Conservation (phyloP, 2,329 filamentous ascomycete genomes). For the Ophiosphaerella narmari region DNA sequence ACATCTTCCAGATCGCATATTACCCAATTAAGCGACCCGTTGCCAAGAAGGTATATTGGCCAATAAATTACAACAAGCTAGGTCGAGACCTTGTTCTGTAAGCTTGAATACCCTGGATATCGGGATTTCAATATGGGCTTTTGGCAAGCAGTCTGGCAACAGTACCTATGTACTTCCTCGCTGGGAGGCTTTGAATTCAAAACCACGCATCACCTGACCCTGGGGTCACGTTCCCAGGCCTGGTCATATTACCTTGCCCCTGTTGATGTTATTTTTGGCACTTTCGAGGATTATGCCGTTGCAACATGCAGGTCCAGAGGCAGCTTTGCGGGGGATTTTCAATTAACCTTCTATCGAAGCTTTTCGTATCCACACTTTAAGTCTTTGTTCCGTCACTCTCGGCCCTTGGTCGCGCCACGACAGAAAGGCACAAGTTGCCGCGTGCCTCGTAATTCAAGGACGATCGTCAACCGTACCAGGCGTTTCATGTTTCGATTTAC, state of each 20-base stretch:
- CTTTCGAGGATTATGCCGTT: slow-evolving; percentile 6
- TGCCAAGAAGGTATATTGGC: slow-evolving; percentile 29
- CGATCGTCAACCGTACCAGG: slow-evolving; percentile 9
- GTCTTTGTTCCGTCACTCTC: slow-evolving; percentile 16
- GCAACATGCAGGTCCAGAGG: slow-evolving; percentile 23
- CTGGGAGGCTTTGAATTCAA: slow-evolving; percentile 5
- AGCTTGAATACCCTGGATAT: slow-evolving; percentile 28
- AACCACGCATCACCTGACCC: slow-evolving; percentile 31
- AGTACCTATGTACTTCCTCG: slow-evolving; percentile 1
- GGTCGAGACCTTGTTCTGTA: slow-evolving; percentile 43
- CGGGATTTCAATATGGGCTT: slow-evolving; percentile 16
- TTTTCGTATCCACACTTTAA: slow-evolving; percentile 41
- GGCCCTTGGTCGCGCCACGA: slow-evolving; percentile 9
- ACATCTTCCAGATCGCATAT: slow-evolving; percentile 30
- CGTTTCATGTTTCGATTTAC: background rate
- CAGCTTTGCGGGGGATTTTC: slow-evolving; percentile 15
- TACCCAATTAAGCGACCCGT: slow-evolving; percentile 38
- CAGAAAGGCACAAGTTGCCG: slow-evolving; percentile 1
- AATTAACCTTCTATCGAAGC: slow-evolving; percentile 36
- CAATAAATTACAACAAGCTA: slow-evolving; percentile 34
- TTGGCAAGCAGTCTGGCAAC: slow-evolving; percentile 6
- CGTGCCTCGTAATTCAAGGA: slow-evolving; percentile 6
- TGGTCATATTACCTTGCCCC: slow-evolving; percentile 23
- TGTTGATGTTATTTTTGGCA: slow-evolving; percentile 35
- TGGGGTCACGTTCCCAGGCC: slow-evolving; percentile 23